Evolutionary conservation across 495 filamentous ascomycete genomes (phyloP), one percentile per base, ranked within the genome.

Genomic region (Penicillium ochrochloron): DNA sequence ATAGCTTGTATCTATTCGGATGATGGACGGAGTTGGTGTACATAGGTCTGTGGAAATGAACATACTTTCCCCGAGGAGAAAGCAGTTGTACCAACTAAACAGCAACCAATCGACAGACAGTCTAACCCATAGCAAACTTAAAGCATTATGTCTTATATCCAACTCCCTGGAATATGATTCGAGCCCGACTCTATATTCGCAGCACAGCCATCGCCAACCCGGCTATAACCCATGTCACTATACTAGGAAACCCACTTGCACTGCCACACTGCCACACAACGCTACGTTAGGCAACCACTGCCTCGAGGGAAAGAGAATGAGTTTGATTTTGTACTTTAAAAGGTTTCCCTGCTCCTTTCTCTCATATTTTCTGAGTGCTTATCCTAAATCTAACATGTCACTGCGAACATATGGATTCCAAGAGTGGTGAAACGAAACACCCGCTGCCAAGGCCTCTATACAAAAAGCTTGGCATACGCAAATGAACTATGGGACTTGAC

Each of bases 1-100:
- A 51, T 23, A 39, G 44, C 55, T 66, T 66, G 46, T 60, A 61
- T 25, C 39, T 59, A 37, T 15, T 44, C 25, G 25, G 25, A 21
- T 11, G 10, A 11, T 41, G 11, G 37, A 14, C 2, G 19, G 21
- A 48, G 42, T 42, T 42, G n/a, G n/a, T 44, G 44, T 25, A 25
- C 15, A 17, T 41, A 41, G 14, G 44, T 48, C n/a, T n/a, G 10
- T 21, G 2, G 25, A 27, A 27, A 9, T 44, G 6, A 2, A 44
- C 42, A 21, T 44, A 21, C n/a, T 44, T 21, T 10, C 10, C 10
- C 12, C 10, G 35, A 37, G 10, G 42, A n/a, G 42, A n/a, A 44
- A 21, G 42, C 42, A 1, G n/a, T 25, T 48, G 19, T 48, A 48
- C 44, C 44, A 25, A 48, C 25, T 23, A 12, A 21, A 8, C 44